phyloP scores from a whole-genome alignment of 2,329 filamentous ascomycete species.

The Xenosphaeropsis pyriputrescens region DNA sequence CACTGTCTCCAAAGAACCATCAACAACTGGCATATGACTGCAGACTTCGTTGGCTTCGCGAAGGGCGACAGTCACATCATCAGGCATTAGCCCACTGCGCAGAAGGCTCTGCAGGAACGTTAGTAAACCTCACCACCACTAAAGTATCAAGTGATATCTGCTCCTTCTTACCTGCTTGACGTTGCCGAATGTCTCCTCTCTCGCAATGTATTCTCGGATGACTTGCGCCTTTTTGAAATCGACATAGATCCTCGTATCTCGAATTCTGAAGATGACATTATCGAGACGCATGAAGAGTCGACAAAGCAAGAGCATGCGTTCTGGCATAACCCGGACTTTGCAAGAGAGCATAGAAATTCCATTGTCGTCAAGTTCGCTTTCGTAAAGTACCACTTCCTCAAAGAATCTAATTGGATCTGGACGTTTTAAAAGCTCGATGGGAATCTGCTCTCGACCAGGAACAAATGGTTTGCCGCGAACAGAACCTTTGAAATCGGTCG shows the following conservation, averaged over 20 bases:
- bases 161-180: conserved; percentile 48
- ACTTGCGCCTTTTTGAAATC: conserved; percentile 72
- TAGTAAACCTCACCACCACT: neutral
- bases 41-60: conserved; percentile 67
- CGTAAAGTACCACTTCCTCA: conserved; percentile 90
- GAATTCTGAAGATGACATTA: conserved; percentile 71
- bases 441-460: conserved; percentile 38
- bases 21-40: conserved; percentile 54
- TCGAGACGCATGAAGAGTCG: conserved; percentile 90
- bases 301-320: conserved; percentile 68
- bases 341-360: conserved; percentile 81
- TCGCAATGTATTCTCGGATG: conserved; percentile 79
- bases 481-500: conserved; percentile 65
- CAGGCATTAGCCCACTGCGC: conserved; percentile 36
- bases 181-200: conserved; percentile 66
- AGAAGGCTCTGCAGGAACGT: conserved; percentile 26
- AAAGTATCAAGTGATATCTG: neutral
- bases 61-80: conserved; percentile 63
- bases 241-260: conserved; percentile 84
- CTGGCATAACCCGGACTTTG: conserved; percentile 88
- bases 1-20: conserved; percentile 43
- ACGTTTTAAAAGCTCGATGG: conserved; percentile 71
- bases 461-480: conserved; percentile 16
- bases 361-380: conserved; percentile 96
- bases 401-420: conserved; percentile 94